phyloP scores from a whole-genome alignment of 2,329 filamentous ascomycete genomes.

The Thermochaetoides dissita region DNA sequence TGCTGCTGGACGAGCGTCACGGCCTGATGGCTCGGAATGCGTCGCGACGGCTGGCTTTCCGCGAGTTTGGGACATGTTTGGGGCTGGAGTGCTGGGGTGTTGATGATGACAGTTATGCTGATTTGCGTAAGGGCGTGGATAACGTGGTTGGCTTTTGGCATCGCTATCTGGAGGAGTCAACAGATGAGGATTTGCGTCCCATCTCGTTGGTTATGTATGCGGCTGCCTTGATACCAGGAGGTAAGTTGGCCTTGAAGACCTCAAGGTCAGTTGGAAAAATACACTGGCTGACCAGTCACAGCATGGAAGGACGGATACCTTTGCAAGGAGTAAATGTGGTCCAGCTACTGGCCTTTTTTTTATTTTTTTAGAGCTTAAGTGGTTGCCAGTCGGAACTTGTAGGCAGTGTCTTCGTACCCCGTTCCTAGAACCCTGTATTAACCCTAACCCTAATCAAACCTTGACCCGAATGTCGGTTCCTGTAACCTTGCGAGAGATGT shows the following conservation, averaged over 20 bases:
- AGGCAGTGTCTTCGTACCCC: too few relatives aligned
- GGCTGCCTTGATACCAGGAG: slow-evolving; percentile 38
- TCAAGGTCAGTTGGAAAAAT: too few relatives aligned
- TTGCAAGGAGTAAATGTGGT: too few relatives aligned
- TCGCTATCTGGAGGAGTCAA: slow-evolving; percentile 20
- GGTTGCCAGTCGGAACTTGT: too few relatives aligned
- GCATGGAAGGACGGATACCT: too few relatives aligned
- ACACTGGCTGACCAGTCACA: too few relatives aligned
- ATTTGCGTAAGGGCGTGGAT: slow-evolving; percentile 15
- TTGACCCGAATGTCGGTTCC: too few relatives aligned
- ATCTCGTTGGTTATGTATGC: slow-evolving; percentile 46
- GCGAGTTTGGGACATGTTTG: slow-evolving; percentile 39
- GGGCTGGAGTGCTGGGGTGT: slow-evolving; percentile 29
- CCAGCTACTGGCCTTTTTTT: too few relatives aligned
- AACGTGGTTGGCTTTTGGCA: slow-evolving; percentile 23
- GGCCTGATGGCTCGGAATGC: slow-evolving; percentile 15
- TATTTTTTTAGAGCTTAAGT: too few relatives aligned
- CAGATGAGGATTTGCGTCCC: slow-evolving; percentile 29
- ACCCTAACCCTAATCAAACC: too few relatives aligned
- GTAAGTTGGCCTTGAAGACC: slow-evolving; percentile 23
- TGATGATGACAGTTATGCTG: slow-evolving; percentile 16
- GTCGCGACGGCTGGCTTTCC: slow-evolving; percentile 31
- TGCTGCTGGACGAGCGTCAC: slow-evolving; percentile 12
- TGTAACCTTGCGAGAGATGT: too few relatives aligned
- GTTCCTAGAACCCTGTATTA: too few relatives aligned